Percentiles rank a stretch among this genome's conserved stretches.
These are phyloP conservation scores for Gonium pectorale DNA, from an alignment of 139 green algal genomes.

Conservation along the genomic window DNA sequence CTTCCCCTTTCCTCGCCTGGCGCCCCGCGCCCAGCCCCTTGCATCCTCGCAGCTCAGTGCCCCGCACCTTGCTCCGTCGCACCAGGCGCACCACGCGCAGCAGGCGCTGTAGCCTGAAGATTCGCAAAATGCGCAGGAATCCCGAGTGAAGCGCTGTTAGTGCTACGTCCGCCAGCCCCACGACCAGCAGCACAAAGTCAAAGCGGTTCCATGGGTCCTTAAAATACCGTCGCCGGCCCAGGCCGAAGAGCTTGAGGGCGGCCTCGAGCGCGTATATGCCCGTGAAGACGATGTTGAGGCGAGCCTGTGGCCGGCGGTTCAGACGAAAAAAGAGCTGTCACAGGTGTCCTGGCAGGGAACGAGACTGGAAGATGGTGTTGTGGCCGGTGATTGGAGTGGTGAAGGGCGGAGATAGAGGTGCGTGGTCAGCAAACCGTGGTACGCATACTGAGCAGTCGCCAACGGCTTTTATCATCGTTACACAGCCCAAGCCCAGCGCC, in stretches of 20 bases:
- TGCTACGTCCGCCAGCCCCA: conserved; percentile 53
- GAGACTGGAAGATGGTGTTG: too few relatives aligned
- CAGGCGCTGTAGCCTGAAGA: conserved; percentile 72
- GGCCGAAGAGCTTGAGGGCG: conserved; percentile 72
- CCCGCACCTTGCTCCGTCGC: conserved; percentile 56
- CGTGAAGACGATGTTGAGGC: conserved; percentile 74
- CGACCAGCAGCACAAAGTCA: conserved; percentile 61
- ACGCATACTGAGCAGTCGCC: too few relatives aligned
- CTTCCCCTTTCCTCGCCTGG: neutral
- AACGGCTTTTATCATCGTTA: too few relatives aligned
- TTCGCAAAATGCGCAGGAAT: conserved; percentile 55
- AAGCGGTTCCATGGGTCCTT: conserved; percentile 68
- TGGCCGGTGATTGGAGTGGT: too few relatives aligned
- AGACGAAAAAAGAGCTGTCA: too few relatives aligned
- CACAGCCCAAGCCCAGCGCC: too few relatives aligned
- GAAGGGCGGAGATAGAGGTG: too few relatives aligned
- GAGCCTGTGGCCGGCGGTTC: too few relatives aligned
- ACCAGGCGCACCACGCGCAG: conserved; percentile 73
- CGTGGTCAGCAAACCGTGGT: too few relatives aligned
- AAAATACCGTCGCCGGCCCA: conserved; percentile 57
- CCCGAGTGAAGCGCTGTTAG: conserved; percentile 42
- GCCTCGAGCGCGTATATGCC: conserved; percentile 78
- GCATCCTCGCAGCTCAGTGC: neutral
- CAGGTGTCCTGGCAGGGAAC: too few relatives aligned
- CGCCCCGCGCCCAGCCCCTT: neutral